Conservation (phyloP, 2,329 filamentous ascomycete species). For the Nigrograna mackinnonii region DNA sequence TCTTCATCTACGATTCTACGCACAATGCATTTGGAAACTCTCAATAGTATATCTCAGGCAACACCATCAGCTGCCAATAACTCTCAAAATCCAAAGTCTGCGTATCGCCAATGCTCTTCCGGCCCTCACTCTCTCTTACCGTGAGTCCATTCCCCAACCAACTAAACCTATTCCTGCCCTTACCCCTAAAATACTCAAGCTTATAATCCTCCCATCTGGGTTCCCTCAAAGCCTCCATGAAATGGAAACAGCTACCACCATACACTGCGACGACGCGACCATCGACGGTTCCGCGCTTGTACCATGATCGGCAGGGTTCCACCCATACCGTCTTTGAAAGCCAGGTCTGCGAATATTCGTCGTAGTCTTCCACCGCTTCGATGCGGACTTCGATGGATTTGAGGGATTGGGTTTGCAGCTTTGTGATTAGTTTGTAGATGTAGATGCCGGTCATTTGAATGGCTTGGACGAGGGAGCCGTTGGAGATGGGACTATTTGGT, state of each 20-base stretch:
- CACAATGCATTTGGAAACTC: too few relatives aligned
- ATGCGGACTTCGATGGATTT: neutral
- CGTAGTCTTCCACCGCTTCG: neutral
- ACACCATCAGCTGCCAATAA: neutral
- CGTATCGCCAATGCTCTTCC: neutral
- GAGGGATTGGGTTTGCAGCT: slow-evolving; percentile 1
- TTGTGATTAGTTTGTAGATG: slow-evolving; percentile 1
- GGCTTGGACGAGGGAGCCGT: slow-evolving; percentile 2
- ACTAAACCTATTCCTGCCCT: neutral
- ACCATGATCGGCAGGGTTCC: neutral
- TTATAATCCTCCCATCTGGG: neutral
- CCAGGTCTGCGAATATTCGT: neutral
- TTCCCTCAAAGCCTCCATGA: neutral
- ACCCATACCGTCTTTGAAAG: neutral
- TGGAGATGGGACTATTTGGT: slow-evolving; percentile 1
- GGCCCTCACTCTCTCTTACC: neutral
- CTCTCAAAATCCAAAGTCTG: neutral
- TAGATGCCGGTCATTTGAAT: slow-evolving; percentile 3
- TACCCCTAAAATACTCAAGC: neutral
- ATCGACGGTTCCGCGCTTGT: neutral
- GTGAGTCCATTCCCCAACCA: neutral
- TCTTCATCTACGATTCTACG: too few relatives aligned
- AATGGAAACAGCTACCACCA: neutral
- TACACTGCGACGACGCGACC: neutral
- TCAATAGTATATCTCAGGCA: neutral